Evolutionary conservation across 345 rosid genomes (phyloP).

Genomic region (Bruguiera sexangula): DNA sequence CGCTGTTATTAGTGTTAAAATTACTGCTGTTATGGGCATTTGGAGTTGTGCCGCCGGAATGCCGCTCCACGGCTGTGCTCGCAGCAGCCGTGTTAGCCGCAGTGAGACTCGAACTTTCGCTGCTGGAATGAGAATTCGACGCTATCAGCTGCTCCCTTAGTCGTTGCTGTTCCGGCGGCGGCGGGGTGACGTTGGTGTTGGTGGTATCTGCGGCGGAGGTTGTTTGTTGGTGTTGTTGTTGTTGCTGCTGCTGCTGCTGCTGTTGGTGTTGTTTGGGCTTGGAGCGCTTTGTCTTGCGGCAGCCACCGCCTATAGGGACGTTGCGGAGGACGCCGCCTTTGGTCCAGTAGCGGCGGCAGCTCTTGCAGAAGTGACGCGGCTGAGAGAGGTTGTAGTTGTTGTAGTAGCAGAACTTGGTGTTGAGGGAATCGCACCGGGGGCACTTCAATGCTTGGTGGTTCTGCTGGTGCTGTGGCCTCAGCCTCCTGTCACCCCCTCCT

Average conservation of each 20-base stretch:
- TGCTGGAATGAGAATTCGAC: constrained; percentile 58
- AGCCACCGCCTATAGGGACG: constrained; percentile 93
- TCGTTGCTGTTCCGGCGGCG: constrained; percentile 5
- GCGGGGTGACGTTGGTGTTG: background rate
- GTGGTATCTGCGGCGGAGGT: background rate
- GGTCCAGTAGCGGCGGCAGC: constrained; percentile 98
- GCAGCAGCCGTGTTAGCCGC: constrained; percentile 42
- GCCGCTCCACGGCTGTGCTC: constrained; percentile 31
- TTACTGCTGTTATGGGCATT: constrained; percentile 4
- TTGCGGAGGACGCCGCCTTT: constrained; percentile 96
- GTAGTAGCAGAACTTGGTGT: constrained; percentile 97
- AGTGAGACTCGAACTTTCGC: constrained; percentile 84
- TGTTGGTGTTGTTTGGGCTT: constrained; percentile 36
- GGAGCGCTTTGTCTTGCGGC: constrained; percentile 69
- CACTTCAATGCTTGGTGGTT: constrained; percentile 83
- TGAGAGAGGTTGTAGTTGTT: constrained; percentile 97
- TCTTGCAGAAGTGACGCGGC: constrained; percentile 98
- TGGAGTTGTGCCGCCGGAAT: constrained; percentile 38
- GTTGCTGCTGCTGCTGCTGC: constrained; percentile 1
- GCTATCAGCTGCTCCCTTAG: constrained; percentile 18
- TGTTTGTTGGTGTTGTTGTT: constrained; percentile 5
- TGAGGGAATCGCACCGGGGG: constrained; percentile 84
- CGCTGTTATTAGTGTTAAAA: no score
- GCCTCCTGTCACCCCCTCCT: constrained; percentile 59
- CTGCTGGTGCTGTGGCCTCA: constrained; percentile 62